These are phyloP conservation scores for Dimocarpus longan DNA, from an alignment of 345 rosid species.

Conservation along the genomic window DNA sequence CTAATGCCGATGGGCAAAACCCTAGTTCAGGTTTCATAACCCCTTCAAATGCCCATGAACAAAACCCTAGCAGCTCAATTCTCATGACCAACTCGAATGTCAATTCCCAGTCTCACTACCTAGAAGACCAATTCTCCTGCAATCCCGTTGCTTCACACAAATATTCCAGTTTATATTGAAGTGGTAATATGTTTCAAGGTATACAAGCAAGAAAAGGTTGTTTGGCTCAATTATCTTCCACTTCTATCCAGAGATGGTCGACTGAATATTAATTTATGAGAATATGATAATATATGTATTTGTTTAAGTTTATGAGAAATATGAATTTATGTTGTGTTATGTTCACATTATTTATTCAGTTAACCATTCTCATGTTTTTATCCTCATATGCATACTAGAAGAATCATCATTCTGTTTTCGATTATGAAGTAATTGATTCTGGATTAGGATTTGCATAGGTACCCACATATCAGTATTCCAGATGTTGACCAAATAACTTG, in stretches of 20 bases:
- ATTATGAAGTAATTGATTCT: not conserved
- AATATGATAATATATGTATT: not conserved
- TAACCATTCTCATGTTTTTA: not conserved
- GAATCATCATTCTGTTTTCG: not conserved
- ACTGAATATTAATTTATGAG: conserved; percentile 2
- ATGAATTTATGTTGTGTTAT: conserved; percentile 14
- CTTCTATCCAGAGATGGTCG: conserved; percentile 13
- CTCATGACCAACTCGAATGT: conserved; percentile 24
- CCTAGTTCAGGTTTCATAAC: conserved; percentile 27
- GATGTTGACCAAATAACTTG: not conserved
- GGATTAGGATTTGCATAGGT: not conserved
- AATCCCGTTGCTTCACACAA: conserved; percentile 23
- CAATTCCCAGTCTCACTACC: conserved; percentile 28
- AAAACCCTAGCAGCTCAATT: conserved; percentile 30
- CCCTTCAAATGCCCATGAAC: conserved; percentile 15
- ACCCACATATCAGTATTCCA: not conserved
- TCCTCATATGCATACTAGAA: not conserved
- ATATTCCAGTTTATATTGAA: conserved; percentile 28
- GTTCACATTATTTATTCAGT: not conserved
- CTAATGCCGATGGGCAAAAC: conserved; percentile 23
- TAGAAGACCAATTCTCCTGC: conserved; percentile 27
- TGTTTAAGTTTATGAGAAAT: not conserved
- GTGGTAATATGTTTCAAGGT: conserved; percentile 1
- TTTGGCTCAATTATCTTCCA: conserved; percentile 6
- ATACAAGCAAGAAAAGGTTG: not conserved